These are phyloP conservation scores for Pseudopithomyces chartarum DNA, from an alignment of 2,329 filamentous ascomycete genomes.

Conservation along the genomic window DNA sequence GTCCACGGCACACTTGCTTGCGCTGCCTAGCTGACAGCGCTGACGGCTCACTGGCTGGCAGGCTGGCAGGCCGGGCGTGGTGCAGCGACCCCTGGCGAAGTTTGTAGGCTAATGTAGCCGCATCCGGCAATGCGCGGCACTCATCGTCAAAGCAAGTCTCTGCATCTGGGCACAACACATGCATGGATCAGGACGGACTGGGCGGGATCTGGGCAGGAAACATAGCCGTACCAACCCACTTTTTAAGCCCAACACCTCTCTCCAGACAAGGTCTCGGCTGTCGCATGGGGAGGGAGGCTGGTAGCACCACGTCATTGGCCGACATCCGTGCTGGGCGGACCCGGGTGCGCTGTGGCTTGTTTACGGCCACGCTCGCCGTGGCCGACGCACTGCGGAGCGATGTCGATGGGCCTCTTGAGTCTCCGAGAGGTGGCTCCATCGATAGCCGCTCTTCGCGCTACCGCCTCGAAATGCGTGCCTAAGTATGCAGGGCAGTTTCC, in stretches of 20 bases:
- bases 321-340: neutral
- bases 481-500: conserved; percentile 24
- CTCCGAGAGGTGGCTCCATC: conserved; percentile 7
- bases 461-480: conserved; percentile 7
- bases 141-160: neutral
- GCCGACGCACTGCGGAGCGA: neutral
- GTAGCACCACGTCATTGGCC: neutral
- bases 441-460: conserved; percentile 6
- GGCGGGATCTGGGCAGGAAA: neutral
- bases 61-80: no score
- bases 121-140: conserved; percentile 4
- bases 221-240: neutral
- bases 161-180: neutral
- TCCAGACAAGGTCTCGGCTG: neutral
- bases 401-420: conserved; percentile 16
- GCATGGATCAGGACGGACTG: neutral
- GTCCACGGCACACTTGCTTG: no score
- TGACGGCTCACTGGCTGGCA: no score
- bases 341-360: conserved; percentile 5
- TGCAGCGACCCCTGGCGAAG: neutral
- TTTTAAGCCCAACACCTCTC: neutral
- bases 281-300: neutral
- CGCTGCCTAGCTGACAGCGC: no score
- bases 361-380: conserved; percentile 7
- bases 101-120: neutral